These are phyloP conservation scores for Tilletiaria anomala DNA, from an alignment of 1,284 basidiomycete genomes.

Conservation along the genomic window DNA sequence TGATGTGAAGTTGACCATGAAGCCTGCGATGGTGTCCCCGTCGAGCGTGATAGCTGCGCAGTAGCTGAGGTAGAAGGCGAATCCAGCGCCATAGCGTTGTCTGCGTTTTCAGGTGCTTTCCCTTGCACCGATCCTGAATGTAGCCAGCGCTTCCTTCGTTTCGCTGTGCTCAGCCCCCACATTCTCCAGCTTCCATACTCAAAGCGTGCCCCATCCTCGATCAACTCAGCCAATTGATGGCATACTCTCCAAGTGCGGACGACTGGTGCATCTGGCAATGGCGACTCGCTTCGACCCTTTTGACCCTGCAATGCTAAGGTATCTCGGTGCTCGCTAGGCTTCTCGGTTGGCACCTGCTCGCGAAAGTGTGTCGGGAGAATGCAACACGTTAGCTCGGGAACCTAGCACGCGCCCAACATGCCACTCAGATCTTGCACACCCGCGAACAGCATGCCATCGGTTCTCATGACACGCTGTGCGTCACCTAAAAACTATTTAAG, in stretches of 20 bases:
- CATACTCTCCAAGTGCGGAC: neutral
- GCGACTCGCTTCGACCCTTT: too few species aligned
- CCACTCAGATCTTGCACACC: too few species aligned
- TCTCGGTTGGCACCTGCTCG: too few species aligned
- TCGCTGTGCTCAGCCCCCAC: neutral
- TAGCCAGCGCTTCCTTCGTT: neutral
- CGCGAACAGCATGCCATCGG: too few species aligned
- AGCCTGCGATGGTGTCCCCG: neutral
- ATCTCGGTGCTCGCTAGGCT: too few species aligned
- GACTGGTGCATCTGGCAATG: too few species aligned
- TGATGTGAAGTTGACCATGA: neutral
- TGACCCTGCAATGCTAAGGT: too few species aligned
- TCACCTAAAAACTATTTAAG: too few species aligned
- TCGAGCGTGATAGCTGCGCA: neutral
- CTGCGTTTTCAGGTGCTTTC: neutral
- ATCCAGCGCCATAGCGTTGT: neutral
- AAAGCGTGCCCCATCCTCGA: neutral
- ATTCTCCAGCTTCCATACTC: neutral
- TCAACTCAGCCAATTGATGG: neutral
- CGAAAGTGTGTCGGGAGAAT: too few species aligned
- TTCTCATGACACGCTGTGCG: too few species aligned
- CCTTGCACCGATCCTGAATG: neutral
- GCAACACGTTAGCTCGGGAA: too few species aligned
- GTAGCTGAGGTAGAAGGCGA: neutral
- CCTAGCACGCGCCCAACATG: too few species aligned